Evolutionary conservation across 2,329 filamentous ascomycete species (phyloP), one percentile per base, ranked within the genome.

Genomic region (Trichoderma pleuroti): DNA sequence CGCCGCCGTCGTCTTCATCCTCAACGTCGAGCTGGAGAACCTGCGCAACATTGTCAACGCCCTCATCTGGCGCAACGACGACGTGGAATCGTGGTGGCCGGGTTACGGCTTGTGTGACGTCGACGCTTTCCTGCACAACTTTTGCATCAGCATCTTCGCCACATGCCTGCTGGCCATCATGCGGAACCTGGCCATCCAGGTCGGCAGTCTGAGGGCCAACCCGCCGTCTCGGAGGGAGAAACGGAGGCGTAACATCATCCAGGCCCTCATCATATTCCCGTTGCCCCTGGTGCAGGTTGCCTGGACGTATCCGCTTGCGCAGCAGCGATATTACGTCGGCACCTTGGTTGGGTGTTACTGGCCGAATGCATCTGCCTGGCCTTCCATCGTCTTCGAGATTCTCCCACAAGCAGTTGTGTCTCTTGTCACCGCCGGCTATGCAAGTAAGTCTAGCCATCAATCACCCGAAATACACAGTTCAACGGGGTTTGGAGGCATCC

Each of bases 71-170:
- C 82, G 79, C 71, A 77, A 84, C 75, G 81, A 89, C 75, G 77
- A 88, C 75, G 82, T 85, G 70, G 75, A 74, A 36, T 72, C 72
- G 39, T 89, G 87, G 87, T 88, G 81, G 80, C 77, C 81, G 3
- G 87, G 87, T 64, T 76, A 80, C 28, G 86, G 85, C 21, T 82
- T 86, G 77, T 90, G 87, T 74, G 87, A 90, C 74, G 11, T 88
- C 39, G 81, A 86, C 74, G 75, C 82, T 14, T 86, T 84, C 49
- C 76, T 84, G 32, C 81, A 86, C 72, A 86, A 86, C 72, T 79
- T 83, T 74, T 71, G 57, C 70, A 81, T 85, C 52, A 82, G 83
- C 1, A 74, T 85, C 54, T 88, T 83, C 76, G 81, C 81, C 52
- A 83, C 84, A n/a, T 83, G 84, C 42, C 79, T 88, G 57, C 84